Evolutionary conservation across 2,329 filamentous ascomycete genomes (phyloP).

Genomic region (Fusarium floridanum): DNA sequence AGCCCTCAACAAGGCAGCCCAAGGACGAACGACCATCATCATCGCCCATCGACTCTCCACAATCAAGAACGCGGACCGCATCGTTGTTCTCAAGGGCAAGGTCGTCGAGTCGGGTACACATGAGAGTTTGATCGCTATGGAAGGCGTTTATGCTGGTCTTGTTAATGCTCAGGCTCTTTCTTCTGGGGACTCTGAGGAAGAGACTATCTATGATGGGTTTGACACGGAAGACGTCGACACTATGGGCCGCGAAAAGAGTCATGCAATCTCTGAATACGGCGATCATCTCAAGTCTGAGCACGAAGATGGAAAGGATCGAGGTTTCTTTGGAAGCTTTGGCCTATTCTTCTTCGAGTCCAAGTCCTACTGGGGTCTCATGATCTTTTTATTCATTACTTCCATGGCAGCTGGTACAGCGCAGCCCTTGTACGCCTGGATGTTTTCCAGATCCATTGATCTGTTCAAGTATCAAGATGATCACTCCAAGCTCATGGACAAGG

Average conservation of each 20-base stretch:
- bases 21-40: slow-evolving; percentile 76
- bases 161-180: slow-evolving; percentile 74
- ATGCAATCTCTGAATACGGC: slow-evolving; percentile 53
- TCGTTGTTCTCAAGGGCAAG: slow-evolving; percentile 79
- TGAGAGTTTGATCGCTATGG: slow-evolving; percentile 72
- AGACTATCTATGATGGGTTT: slow-evolving; percentile 48
- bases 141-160: slow-evolving; percentile 75
- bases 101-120: slow-evolving; percentile 83
- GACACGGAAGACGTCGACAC: slow-evolving; percentile 56
- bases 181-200: slow-evolving; percentile 61
- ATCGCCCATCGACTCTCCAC: slow-evolving; percentile 82
- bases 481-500: background rate
- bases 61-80: slow-evolving; percentile 82
- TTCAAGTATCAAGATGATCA: background rate
- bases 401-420: slow-evolving; percentile 52
- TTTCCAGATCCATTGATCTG: slow-evolving; percentile 54
- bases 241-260: slow-evolving; percentile 61
- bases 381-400: slow-evolving; percentile 60
- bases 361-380: slow-evolving; percentile 63
- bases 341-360: slow-evolving; percentile 69
- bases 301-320: slow-evolving; percentile 46
- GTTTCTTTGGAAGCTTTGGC: slow-evolving; percentile 67
- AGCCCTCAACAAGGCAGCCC: slow-evolving; percentile 71
- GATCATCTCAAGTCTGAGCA: slow-evolving; percentile 40
- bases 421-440: slow-evolving; percentile 65